phyloP scores from a whole-genome alignment of 2,329 filamentous ascomycete genomes.

The Epichloe hybrida region DNA sequence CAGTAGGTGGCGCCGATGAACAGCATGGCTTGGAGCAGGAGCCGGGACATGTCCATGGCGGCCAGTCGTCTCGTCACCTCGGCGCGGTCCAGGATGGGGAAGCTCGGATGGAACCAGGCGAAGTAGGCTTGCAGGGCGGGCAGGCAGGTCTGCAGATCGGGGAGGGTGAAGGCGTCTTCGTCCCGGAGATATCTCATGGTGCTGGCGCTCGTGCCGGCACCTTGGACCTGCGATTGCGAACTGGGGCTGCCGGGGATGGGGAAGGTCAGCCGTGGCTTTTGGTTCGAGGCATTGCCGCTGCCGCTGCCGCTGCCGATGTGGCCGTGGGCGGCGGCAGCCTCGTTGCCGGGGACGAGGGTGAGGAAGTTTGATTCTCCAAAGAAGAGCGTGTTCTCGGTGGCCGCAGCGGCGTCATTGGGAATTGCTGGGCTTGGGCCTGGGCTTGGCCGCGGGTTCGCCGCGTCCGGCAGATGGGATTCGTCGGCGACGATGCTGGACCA shows the following conservation, averaged over 20 bases:
- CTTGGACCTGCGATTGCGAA: conserved; percentile 9
- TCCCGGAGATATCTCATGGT: conserved; percentile 35
- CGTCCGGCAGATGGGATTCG: background rate
- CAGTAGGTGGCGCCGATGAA: conserved; percentile 42
- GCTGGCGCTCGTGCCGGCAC: conserved; percentile 28
- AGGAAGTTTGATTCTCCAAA: conserved; percentile 27
- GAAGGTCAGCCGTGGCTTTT: conserved; percentile 17
- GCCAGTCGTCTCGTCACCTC: conserved; percentile 26
- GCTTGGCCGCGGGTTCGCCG: background rate
- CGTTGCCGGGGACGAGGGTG: conserved; percentile 19
- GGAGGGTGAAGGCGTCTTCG: conserved; percentile 30
- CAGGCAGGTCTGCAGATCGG: conserved; percentile 26
- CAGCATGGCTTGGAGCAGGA: conserved; percentile 38
- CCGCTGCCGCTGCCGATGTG: background rate
- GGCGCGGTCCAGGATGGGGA: conserved; percentile 36
- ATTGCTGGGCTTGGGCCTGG: background rate
- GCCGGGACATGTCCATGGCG: conserved; percentile 29
- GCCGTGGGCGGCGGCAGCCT: conserved; percentile 1
- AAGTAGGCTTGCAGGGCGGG: conserved; percentile 38
- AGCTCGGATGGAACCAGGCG: conserved; percentile 42
- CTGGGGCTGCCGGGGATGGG: conserved; percentile 16
- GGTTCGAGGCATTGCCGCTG: conserved; percentile 2
- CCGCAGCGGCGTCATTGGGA: conserved; percentile 1
- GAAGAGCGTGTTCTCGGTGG: conserved; percentile 13
- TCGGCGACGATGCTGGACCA: conserved; percentile 2